Percentiles rank a stretch among this genome's conserved stretches.
Conservation (phyloP, 1,284 basidiomycete species). For the Ustilago cynodontis region DNA sequence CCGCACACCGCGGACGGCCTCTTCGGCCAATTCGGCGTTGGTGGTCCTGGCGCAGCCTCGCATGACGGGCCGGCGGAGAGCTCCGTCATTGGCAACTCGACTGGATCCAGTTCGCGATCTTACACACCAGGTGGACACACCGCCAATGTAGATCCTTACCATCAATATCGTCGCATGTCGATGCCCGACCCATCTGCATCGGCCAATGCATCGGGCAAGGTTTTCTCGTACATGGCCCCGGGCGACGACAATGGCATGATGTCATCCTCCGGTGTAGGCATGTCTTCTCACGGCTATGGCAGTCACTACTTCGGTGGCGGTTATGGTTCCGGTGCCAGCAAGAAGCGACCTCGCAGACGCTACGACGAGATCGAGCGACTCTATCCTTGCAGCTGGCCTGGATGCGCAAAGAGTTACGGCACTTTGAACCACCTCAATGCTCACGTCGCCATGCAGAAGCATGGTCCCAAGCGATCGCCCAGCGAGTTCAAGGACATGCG, state of each 20-base stretch:
- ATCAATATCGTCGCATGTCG: conserved; percentile 42
- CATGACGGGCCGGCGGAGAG: conserved; percentile 23
- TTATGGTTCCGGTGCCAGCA: conserved; percentile 35
- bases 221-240: conserved; percentile 58
- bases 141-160: conserved; percentile 25
- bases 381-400: conserved; percentile 84
- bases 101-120: conserved; percentile 25
- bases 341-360: conserved; percentile 60
- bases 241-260: conserved; percentile 29
- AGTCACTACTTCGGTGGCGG: conserved; percentile 44
- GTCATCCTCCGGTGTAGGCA: conserved; percentile 13
- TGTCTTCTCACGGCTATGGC: conserved; percentile 26
- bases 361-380: conserved; percentile 81
- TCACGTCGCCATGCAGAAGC: conserved; percentile 92
- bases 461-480: conserved; percentile 84
- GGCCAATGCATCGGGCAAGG: conserved; percentile 28
- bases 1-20: conserved; percentile 65
- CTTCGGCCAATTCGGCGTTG: conserved; percentile 54
- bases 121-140: conserved; percentile 31
- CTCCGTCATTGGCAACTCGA: conserved; percentile 11
- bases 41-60: conserved; percentile 8
- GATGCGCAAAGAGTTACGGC: conserved; percentile 85
- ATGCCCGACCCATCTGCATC: conserved; percentile 31
- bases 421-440: conserved; percentile 92
- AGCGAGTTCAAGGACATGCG: conserved; percentile 96